These are phyloP conservation scores for Durio zibethinus DNA, from an alignment of 345 rosid species.

Conservation along the genomic window DNA sequence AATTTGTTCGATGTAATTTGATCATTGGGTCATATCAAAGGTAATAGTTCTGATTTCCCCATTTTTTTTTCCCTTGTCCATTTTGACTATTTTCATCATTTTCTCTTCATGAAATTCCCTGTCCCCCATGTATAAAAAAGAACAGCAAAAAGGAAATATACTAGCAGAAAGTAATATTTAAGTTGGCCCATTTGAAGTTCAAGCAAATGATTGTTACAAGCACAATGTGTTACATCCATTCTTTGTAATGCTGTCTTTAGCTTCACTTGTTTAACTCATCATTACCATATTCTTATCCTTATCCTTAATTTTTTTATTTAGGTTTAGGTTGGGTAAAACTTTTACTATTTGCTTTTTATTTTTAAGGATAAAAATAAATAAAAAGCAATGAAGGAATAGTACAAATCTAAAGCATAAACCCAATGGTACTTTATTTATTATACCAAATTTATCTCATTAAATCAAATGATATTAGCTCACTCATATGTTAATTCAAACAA, in stretches of 20 bases:
- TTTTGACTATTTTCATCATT: neutral
- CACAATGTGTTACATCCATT: neutral
- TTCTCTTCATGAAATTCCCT: neutral
- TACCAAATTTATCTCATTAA: too few species aligned
- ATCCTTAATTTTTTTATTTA: neutral
- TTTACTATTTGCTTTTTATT: too few species aligned
- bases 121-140: neutral
- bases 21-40: neutral
- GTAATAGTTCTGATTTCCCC: neutral
- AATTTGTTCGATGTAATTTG: neutral
- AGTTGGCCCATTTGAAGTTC: neutral
- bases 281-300: neutral
- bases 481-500: too few species aligned
- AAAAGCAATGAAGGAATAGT: too few species aligned
- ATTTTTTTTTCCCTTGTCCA: neutral
- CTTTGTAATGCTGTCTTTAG: neutral
- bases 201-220: neutral
- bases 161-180: neutral
- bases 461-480: too few species aligned
- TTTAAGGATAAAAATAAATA: too few species aligned
- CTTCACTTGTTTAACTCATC: neutral
- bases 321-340: too few species aligned
- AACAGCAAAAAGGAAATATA: neutral
- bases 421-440: too few species aligned
- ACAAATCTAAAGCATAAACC: too few species aligned